phyloP scores from a whole-genome alignment of 257 asterid genomes.

The Henckelia pumila region DNA sequence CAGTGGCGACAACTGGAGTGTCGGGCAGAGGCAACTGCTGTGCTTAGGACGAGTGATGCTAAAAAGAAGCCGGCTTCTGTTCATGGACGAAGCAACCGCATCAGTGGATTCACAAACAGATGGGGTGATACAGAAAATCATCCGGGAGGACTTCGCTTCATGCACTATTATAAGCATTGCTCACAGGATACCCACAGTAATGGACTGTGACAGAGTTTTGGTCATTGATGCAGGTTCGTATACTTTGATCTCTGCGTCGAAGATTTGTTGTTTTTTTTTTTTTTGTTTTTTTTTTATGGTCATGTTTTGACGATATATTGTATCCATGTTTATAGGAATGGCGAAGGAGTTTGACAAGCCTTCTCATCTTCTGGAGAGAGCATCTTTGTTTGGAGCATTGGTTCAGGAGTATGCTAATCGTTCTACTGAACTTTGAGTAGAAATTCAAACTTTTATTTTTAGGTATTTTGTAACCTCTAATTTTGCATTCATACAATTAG shows the following conservation, averaged over 20 bases:
- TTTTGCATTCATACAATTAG: neutral
- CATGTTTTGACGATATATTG: neutral
- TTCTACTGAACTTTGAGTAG: slow-evolving; percentile 60
- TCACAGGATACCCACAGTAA: slow-evolving; percentile 92
- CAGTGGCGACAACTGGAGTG: slow-evolving; percentile 97
- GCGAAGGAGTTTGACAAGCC: slow-evolving; percentile 86
- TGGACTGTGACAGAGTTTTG: slow-evolving; percentile 91
- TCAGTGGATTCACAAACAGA: slow-evolving; percentile 93
- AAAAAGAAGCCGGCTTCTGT: slow-evolving; percentile 69
- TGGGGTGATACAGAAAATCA: slow-evolving; percentile 86
- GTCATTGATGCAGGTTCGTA: slow-evolving; percentile 79
- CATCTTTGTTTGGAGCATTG: slow-evolving; percentile 84
- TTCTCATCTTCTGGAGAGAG: slow-evolving; percentile 65
- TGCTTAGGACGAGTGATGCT: slow-evolving; percentile 97
- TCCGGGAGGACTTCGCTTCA: slow-evolving; percentile 77
- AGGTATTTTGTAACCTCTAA: neutral
- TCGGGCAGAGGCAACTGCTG: slow-evolving; percentile 96
- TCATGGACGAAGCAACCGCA: slow-evolving; percentile 99
- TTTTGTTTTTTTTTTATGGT: neutral
- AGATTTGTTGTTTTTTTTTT: neutral
- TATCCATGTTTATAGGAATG: slow-evolving; percentile 39
- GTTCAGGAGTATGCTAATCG: slow-evolving; percentile 95
- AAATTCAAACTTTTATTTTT: neutral
- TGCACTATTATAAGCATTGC: slow-evolving; percentile 97
- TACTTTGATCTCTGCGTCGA: neutral